A percentile compares a stretch with the other conserved stretches of the same genome.
Evolutionary conservation across 2,329 filamentous ascomycete genomes (phyloP).

Genomic region (Colletotrichum cuscutae): DNA sequence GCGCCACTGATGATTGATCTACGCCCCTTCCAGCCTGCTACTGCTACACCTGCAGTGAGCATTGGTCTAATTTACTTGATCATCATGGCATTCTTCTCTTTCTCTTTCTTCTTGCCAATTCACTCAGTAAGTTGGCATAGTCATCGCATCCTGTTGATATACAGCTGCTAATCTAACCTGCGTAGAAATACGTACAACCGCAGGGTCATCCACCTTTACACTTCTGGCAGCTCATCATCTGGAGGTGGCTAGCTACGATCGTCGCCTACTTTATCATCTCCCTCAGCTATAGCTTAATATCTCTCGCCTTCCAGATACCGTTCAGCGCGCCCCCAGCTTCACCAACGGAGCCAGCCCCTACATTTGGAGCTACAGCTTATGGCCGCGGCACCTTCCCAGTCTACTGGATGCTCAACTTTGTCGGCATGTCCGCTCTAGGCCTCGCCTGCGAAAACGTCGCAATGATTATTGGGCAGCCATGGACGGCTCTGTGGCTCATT

Average conservation of each 20-base stretch:
- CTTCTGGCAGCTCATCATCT: slow-evolving; percentile 66
- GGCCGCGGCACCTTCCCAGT: slow-evolving; percentile 68
- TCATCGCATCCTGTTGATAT: background rate
- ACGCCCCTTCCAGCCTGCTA: slow-evolving; percentile 66
- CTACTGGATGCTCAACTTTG: slow-evolving; percentile 72
- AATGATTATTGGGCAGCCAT: slow-evolving; percentile 70
- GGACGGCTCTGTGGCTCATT: slow-evolving; percentile 70
- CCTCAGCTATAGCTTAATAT: slow-evolving; percentile 71
- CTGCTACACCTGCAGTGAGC: slow-evolving; percentile 65
- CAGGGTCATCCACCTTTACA: slow-evolving; percentile 67
- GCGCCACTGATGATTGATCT: slow-evolving; percentile 57
- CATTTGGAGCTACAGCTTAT: slow-evolving; percentile 62
- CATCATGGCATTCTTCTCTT: slow-evolving; percentile 74
- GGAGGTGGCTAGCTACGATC: slow-evolving; percentile 66
- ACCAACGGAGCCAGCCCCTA: slow-evolving; percentile 50
- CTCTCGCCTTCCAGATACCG: slow-evolving; percentile 70
- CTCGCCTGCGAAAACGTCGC: slow-evolving; percentile 73
- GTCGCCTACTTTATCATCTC: slow-evolving; percentile 70
- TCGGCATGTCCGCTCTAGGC: slow-evolving; percentile 71
- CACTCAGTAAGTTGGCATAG: slow-evolving; percentile 54
- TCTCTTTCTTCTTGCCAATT: slow-evolving; percentile 72
- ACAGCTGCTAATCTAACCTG: background rate
- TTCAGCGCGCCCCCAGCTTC: slow-evolving; percentile 61
- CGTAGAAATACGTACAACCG: slow-evolving; percentile 60
- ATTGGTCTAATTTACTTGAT: slow-evolving; percentile 75